Base-by-base conservation (phyloP, 768 basidiomycete genomes). In the Cytidiella melzeri region DNA sequence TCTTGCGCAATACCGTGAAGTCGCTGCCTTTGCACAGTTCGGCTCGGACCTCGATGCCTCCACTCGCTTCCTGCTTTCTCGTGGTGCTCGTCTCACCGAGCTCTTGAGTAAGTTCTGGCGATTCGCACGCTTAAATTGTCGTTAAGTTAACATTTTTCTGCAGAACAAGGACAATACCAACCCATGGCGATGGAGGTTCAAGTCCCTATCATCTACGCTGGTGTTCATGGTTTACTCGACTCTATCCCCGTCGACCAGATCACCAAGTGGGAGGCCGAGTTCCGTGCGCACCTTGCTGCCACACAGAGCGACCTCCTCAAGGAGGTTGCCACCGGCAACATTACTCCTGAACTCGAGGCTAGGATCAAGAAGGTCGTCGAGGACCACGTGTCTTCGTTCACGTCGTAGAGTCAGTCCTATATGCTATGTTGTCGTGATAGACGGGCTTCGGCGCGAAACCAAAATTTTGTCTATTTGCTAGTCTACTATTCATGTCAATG, bases 1-100 rank as follows among this genome's bases (percentile, higher is more conserved):
- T 83, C 91, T 99, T 58, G 96, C 96, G 25, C 96, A 99, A 71
- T 99, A 98, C 79, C 94, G 96, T 87, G 96, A 99, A 80, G 96
- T 99, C 59, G 96, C 96, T 58, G 93, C 93, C 58, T 96, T 95
- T 66, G 93, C 95, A 51, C 96, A 98, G 69, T 99, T 99, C 77
- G 96, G 96, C 82, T 99, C 96, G 63, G 96, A 99, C 73, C 89
- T 98, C 65, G 96, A 98, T 75, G 94, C 95, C 48, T 97, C 95
- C 13, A 99, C 95, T 57, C 92, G 95, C 62, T 98, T 96, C 91
- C 81, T 98, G 63, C 84, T 99, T 58, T 87, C 80, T 61, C 92
- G 96, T 81, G 96, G 96, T 79, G 87, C 94, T 61, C 93, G 96
- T 77, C 79, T 99, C 58, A 98, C 95, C 57, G 95, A 99, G 77